Conservation (phyloP, 371 early-diverging fungal genomes). For the Syncephalis plumigaleata region DNA sequence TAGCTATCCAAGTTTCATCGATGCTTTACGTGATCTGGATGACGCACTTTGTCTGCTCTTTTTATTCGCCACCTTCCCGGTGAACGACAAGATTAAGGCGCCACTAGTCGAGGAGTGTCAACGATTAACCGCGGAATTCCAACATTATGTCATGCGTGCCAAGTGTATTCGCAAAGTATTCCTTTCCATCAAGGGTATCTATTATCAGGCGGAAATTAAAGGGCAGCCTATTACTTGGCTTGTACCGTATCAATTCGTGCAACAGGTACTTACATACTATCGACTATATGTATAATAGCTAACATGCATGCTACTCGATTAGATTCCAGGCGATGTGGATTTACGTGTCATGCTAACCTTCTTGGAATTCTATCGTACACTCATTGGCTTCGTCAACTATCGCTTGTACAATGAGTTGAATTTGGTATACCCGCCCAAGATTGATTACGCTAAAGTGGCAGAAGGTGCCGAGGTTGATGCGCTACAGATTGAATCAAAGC, state of each 20-base stretch:
- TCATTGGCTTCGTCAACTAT: constrained; percentile 91
- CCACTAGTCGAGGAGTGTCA: constrained; percentile 55
- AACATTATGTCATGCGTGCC: constrained; percentile 69
- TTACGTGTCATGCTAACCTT: constrained; percentile 93
- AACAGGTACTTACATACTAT: constrained; percentile 27
- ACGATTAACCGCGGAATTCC: constrained; percentile 74
- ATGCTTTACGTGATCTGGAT: constrained; percentile 90
- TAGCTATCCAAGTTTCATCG: constrained; percentile 85
- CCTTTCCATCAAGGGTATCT: constrained; percentile 95
- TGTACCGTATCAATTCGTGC: constrained; percentile 85
- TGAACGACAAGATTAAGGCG: constrained; percentile 43
- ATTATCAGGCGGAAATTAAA: constrained; percentile 91
- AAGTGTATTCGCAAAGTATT: constrained; percentile 73
- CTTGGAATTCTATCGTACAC: constrained; percentile 83
- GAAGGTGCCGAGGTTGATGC: constrained; percentile 55
- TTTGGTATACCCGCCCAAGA: constrained; percentile 74
- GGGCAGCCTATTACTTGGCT: constrained; percentile 91
- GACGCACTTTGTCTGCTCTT: constrained; percentile 90
- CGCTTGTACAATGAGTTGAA: constrained; percentile 74
- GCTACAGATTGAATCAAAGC: constrained; percentile 31
- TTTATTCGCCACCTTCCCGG: constrained; percentile 78
- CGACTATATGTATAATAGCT: background rate
- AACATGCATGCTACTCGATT: constrained; percentile 1
- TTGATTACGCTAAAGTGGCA: constrained; percentile 43
- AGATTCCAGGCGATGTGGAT: constrained; percentile 87